phyloP scores from a whole-genome alignment of 2,329 filamentous ascomycete genomes.

The Fonsecaea monophora region DNA sequence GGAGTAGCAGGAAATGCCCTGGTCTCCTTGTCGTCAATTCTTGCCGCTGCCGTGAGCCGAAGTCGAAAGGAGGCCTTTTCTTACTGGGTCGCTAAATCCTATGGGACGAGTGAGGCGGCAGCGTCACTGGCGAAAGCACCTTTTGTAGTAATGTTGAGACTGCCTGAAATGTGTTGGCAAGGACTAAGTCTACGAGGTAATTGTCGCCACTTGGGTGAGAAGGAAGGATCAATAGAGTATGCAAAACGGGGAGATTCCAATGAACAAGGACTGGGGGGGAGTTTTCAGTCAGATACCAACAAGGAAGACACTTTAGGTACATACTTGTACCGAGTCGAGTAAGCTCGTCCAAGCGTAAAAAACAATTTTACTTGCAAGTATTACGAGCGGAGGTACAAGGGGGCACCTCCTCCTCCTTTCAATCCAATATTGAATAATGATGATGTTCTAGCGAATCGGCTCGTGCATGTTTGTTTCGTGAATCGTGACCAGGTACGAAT shows the following conservation, averaged over 20 bases:
- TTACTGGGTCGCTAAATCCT: not conserved
- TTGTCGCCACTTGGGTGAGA: not conserved
- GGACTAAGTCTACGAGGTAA: not conserved
- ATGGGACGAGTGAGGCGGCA: too few species aligned
- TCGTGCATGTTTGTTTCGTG: too few species aligned
- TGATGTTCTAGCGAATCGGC: too few species aligned
- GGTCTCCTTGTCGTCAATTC: constrained; percentile 3
- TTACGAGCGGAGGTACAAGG: too few species aligned
- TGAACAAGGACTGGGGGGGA: not conserved
- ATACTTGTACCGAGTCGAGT: too few species aligned
- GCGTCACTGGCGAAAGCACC: not conserved
- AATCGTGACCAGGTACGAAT: too few species aligned
- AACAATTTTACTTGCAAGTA: too few species aligned
- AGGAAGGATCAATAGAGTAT: not conserved
- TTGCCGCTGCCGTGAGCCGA: constrained; percentile 9
- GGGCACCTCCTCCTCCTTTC: too few species aligned
- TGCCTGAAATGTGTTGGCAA: not conserved
- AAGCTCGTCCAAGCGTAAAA: too few species aligned
- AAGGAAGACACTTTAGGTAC: too few species aligned
- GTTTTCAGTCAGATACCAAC: too few species aligned
- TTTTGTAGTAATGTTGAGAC: constrained; percentile 1
- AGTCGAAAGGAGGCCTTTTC: not conserved
- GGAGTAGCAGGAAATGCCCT: not conserved
- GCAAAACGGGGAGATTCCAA: not conserved
- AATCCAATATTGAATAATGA: too few species aligned